Evolutionary conservation across 225 moss, liverwort and hornwort genomes (phyloP), one percentile per base, ranked within the genome.

Genomic region (Anthoceros angustus): DNA sequence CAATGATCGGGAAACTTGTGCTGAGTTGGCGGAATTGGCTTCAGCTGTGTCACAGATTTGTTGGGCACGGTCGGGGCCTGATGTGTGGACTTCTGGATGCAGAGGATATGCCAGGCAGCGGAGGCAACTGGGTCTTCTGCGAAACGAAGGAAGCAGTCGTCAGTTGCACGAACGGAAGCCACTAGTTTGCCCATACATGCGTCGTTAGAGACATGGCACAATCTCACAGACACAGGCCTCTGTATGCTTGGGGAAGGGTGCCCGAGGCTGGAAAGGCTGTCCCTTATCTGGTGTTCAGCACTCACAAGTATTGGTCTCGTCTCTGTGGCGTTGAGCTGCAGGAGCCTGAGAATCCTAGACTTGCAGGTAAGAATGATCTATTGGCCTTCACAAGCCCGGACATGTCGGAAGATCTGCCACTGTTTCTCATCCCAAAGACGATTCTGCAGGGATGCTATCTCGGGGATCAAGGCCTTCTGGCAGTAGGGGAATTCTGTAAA

Each of bases 201-300:
- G 7, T 18, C 23, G 5, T 15, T 23, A 7, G 55, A 55, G 55
- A 23, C 15, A 8, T 55, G n/a, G 18, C 55, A 55, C 55, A 84
- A 80, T 42, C 78, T 87, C 70, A 80, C 87, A 14, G 82, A 87
- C 41, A 66, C 42, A 46, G 87, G 87, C 11, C 73, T 84, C 39
- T 67, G 75, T 67, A 68, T 80, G 62, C 77, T 87, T 55, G 87
- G 82, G 38, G 73, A 82, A 60, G 82, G 87, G 16, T 87, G 87
- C 67, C 77, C 82, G 15, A 73, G 75, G 65, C 68, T 87, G 46
- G 85, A 87, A 42, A 87, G 75, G 23, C 68, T 87, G 39, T 82
- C 80, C 64, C 78, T 87, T 63, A 85, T 87, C 12, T 84, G 87
- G 87, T 87, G 85, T 63, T 82, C 84, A 15, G 73, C 80, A 23